Evolutionary conservation across 805 yeast genomes (phyloP).

Genomic region (Kazachstania kunashirensis): DNA sequence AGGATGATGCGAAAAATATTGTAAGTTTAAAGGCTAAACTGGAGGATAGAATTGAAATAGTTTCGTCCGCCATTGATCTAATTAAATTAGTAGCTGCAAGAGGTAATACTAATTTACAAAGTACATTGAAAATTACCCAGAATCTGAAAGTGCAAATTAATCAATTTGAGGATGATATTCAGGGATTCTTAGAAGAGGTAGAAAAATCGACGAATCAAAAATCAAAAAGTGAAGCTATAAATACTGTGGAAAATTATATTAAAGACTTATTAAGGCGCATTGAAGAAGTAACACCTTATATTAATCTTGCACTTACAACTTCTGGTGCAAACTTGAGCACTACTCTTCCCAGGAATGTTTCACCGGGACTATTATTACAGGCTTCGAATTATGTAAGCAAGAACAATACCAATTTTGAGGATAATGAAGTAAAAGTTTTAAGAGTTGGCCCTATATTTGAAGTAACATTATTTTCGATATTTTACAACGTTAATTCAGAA

Average conservation of each 20-base stretch:
- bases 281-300: constrained; percentile 59
- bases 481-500: constrained; percentile 41
- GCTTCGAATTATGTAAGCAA: constrained; percentile 40
- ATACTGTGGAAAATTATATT: constrained; percentile 42
- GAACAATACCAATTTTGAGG: constrained; percentile 6
- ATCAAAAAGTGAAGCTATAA: constrained; percentile 31
- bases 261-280: constrained; percentile 40
- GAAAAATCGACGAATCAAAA: constrained; percentile 24
- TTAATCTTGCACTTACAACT: constrained; percentile 55
- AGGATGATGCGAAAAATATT: constrained; percentile 42
- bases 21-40: constrained; percentile 36
- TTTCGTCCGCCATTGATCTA: constrained; percentile 58
- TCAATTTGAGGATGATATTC: constrained; percentile 43
- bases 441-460: constrained; percentile 54
- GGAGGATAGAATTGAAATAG: constrained; percentile 48
- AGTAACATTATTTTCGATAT: constrained; percentile 50
- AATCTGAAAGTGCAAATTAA: constrained; percentile 51
- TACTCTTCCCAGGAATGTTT: constrained; percentile 40
- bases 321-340: constrained; percentile 54
- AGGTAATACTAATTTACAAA: constrained; percentile 48
- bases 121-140: constrained; percentile 44
- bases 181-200: constrained; percentile 29
- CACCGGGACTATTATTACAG: constrained; percentile 58
- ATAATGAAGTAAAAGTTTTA: constrained; percentile 2
- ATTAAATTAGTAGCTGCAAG: constrained; percentile 52